Base-by-base conservation (phyloP, 371 early-diverging fungal species). In the Syncephalastrum sp. region DNA sequence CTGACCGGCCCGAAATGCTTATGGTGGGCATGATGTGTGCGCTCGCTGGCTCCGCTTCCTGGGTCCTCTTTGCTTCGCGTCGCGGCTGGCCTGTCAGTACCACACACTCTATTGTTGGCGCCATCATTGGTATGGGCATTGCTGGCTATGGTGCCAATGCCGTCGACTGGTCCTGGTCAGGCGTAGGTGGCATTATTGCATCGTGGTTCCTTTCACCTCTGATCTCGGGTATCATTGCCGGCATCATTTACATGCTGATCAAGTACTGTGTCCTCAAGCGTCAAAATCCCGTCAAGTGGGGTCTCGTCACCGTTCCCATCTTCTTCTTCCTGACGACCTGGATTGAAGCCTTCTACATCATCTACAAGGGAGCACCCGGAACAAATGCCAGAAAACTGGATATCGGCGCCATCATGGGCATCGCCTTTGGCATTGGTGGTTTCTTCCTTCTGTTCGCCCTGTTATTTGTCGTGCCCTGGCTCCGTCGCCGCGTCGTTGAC, bases 21-120 rank as follows among this genome's bases (percentile, higher is more conserved):
- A 91, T 93, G 93, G 55, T 88, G 65, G 87, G 83, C 29, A 93
- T 93, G 91, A 73, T 86, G 41, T 91, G 91, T 59, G 90, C 94
- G 43, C 66, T 94, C 21, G 55, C 84, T 27, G 91, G 90, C 45
- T 88, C 91, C 13, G 81, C 91, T 38, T 62, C 71, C 16, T 92
- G 91, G 92, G 87, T 91, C 17, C 38, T 58, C 29, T 51, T 83
- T 60, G 91, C 92, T 12, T 84, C 91, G 29, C 67, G 65, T 14
- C 61, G 64, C 23, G 84, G 81, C 8, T 76, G 71, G 72, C 83
- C 83, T 3, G 82, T 82, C 13, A 80, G 79, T 38, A 76, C 83
- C n/a, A 82, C 82, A 10, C 83, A 85, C 50, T 67, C 79, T 12
- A 89, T 95, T 58, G 88, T 92, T 21, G 94, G 92, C 56, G 94